These are phyloP conservation scores for Alternaria angustiovoidea DNA, from an alignment of 2,329 filamentous ascomycete genomes.

Conservation along the genomic window DNA sequence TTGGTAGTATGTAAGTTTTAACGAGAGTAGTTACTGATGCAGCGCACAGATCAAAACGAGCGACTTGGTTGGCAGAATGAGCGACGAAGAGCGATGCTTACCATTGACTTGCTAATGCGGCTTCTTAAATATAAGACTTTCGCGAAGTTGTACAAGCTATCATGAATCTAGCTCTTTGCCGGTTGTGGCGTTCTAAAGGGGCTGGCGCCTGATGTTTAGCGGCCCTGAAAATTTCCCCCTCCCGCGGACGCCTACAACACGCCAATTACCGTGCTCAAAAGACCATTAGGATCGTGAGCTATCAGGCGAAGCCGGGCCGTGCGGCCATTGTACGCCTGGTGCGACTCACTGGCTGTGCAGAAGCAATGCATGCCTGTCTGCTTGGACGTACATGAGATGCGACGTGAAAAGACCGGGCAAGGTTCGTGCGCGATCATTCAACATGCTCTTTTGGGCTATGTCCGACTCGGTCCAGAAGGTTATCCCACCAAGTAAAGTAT, in stretches of 20 bases:
- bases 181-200: slow-evolving; percentile 8
- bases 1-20: neutral
- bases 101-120: neutral
- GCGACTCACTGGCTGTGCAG: neutral
- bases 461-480: neutral
- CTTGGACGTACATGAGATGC: neutral
- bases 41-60: neutral
- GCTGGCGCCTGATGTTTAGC: slow-evolving; percentile 8
- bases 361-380: neutral
- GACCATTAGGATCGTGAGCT: neutral
- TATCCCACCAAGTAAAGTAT: slow-evolving; percentile 1
- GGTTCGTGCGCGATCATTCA: neutral
- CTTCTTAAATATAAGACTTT: neutral
- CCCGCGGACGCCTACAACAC: neutral
- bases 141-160: neutral
- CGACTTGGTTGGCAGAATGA: neutral
- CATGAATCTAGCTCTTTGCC: neutral
- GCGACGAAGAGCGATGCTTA: neutral
- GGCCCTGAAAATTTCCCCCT: slow-evolving; percentile 4
- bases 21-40: neutral
- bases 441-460: neutral
- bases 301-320: neutral
- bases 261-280: neutral
- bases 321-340: neutral
- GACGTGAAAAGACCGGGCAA: neutral